Evolutionary conservation across 495 filamentous ascomycete genomes (phyloP).

Genomic region (Daldinia loculata): DNA sequence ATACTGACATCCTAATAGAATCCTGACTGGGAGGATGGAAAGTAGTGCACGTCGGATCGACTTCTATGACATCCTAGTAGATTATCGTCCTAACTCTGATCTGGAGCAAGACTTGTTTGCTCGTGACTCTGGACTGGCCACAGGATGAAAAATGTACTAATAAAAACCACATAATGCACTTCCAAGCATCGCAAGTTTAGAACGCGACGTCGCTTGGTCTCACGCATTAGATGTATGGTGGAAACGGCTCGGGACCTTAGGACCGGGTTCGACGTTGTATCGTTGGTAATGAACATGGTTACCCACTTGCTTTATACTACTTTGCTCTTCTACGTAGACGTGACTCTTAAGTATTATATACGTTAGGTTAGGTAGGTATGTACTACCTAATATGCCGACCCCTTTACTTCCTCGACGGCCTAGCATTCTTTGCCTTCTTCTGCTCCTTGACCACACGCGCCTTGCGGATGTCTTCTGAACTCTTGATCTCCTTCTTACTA

Average conservation of each 20-base stretch:
- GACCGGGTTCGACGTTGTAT: slow-evolving; percentile 2
- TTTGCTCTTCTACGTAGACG: background rate
- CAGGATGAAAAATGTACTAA: slow-evolving; percentile 34
- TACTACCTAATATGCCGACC: background rate
- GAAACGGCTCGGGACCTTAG: slow-evolving; percentile 17
- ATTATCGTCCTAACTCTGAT: background rate
- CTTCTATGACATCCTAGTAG: background rate
- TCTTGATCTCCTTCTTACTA: slow-evolving; percentile 78
- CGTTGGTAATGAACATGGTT: slow-evolving; percentile 18
- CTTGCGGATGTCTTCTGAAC: slow-evolving; percentile 84
- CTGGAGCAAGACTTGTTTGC: background rate
- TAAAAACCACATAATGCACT: slow-evolving; percentile 43
- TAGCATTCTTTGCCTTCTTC: slow-evolving; percentile 85
- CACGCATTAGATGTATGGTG: slow-evolving; percentile 40
- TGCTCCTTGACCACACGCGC: slow-evolving; percentile 76
- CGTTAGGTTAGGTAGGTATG: background rate
- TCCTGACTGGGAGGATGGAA: slow-evolving; percentile 57
- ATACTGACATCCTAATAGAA: slow-evolving; percentile 51
- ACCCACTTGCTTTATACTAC: slow-evolving; percentile 7
- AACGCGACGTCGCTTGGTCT: slow-evolving; percentile 27
- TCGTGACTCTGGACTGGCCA: background rate
- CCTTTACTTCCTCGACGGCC: slow-evolving; percentile 71
- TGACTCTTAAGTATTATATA: slow-evolving; percentile 1
- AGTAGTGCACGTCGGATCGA: slow-evolving; percentile 38
- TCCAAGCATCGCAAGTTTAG: slow-evolving; percentile 36